A percentile compares a stretch with the other conserved stretches of the same genome.
Conservation (phyloP, 202 grass and related monocot genomes). For the Elaeis oleifera region DNA sequence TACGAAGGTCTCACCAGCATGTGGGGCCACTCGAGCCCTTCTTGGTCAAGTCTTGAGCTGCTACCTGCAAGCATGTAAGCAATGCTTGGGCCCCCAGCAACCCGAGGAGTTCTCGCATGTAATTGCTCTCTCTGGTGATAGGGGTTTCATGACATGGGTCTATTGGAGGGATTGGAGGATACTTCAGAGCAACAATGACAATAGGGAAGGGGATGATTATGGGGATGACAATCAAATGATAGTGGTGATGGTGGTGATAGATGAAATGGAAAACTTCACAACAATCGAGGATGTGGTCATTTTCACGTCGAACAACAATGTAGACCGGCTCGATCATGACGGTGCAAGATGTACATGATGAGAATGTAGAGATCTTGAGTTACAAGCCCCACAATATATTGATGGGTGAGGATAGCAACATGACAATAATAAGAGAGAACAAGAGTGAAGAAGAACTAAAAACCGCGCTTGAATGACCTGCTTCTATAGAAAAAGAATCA, state of each 20-base stretch:
- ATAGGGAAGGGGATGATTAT: background rate
- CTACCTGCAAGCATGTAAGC: slow-evolving; percentile 55
- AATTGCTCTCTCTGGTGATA: background rate
- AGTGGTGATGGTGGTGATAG: slow-evolving; percentile 55
- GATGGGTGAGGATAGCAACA: slow-evolving; percentile 45
- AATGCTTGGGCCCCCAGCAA: slow-evolving; percentile 30
- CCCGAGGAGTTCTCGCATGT: background rate
- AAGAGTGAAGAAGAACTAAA: slow-evolving; percentile 13
- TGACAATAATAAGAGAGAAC: slow-evolving; percentile 55
- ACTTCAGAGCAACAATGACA: slow-evolving; percentile 1
- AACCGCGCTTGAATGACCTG: too few relatives aligned
- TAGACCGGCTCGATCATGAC: slow-evolving; percentile 34
- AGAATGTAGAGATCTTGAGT: slow-evolving; percentile 53
- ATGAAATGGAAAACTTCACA: slow-evolving; percentile 41
- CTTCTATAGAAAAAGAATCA: too few relatives aligned
- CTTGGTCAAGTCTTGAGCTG: slow-evolving; percentile 38
- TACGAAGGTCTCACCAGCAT: slow-evolving; percentile 53
- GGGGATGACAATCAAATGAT: slow-evolving; percentile 3
- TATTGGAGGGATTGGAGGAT: background rate
- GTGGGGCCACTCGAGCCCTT: slow-evolving; percentile 15
- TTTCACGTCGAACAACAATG: slow-evolving; percentile 50
- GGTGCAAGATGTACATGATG: slow-evolving; percentile 59
- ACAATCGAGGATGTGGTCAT: slow-evolving; percentile 62
- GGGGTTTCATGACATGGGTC: slow-evolving; percentile 20
- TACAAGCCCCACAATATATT: slow-evolving; percentile 60